Percentiles rank a stretch among this genome's conserved stretches.
phyloP scores from a whole-genome alignment of 345 rosid genomes.

The Heritiera littoralis region DNA sequence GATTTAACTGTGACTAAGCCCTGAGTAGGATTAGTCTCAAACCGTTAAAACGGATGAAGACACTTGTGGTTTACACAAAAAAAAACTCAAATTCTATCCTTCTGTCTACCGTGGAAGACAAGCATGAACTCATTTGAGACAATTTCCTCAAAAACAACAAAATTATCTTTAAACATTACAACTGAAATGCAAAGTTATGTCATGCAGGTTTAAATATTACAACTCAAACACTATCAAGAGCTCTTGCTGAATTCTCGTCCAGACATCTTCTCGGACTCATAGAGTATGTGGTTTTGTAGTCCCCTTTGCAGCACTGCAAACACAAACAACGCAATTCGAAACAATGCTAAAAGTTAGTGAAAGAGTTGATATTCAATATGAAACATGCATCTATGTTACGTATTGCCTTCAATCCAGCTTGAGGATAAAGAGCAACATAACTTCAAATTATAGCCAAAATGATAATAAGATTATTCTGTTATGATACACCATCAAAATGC shows the following conservation, averaged over 20 bases:
- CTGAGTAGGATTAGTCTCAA: too few species aligned
- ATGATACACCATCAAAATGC: background rate
- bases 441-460: background rate
- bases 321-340: constrained; percentile 11
- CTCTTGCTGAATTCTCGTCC: constrained; percentile 71
- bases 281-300: constrained; percentile 85
- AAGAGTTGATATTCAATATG: background rate
- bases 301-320: constrained; percentile 93
- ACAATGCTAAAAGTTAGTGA: background rate
- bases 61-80: too few species aligned
- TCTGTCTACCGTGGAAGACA: too few species aligned
- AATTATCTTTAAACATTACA: too few species aligned
- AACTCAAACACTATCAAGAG: constrained; percentile 21
- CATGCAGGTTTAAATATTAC: too few species aligned
- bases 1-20: too few species aligned
- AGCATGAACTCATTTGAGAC: too few species aligned
- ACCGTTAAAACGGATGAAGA: too few species aligned
- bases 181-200: too few species aligned
- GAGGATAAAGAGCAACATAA: background rate
- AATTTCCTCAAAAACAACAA: too few species aligned
- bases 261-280: constrained; percentile 73
- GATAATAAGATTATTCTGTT: background rate
- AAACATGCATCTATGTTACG: background rate
- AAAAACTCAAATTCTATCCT: too few species aligned
- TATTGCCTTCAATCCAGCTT: background rate